Base-by-base conservation (phyloP, 345 rosid species). In the Aurinia saxatilis region DNA sequence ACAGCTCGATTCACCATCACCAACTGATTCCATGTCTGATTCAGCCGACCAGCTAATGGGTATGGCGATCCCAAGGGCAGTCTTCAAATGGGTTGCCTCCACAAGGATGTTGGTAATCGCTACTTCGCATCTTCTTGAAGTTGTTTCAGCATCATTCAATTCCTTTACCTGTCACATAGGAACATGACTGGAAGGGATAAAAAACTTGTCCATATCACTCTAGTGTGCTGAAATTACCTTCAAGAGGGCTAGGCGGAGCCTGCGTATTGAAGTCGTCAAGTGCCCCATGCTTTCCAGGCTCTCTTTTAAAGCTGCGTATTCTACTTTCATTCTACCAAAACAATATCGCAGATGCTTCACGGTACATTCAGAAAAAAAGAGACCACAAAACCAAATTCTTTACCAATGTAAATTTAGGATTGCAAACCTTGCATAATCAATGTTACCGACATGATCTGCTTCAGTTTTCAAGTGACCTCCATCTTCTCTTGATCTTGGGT, bases 31-130 rank as follows among this genome's bases (percentile, higher is more conserved):
- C 46, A 50, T 56, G 61, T 79, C 92, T 62, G 76, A 71, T 68
- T 80, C 95, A 36, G 87, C 95, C 1, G 90, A 82, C 99, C 99
- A 93, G 73, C 96, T 93, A 61, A 93, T 38, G 0, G 97, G 99
- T 38, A 90, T 77, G 60, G 88, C 80, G 78, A 89, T 88, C 30
- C 98, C 86, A 4, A 95, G 83, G 18, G 99, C 98, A 50, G 89
- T 90, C 84, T 83, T 95, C 72, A 95, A 72, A 62, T 83, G 89
- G 63, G 74, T 77, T 59, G 95, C 98, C 68, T 90, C 98, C 0
- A 73, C 63, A 61, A 86, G 70, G 38, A 86, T 86, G 48, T 81
- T 79, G 30, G 77, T 72, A 54, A 90, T 76, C 41, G 78, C 71
- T 65, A 81, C 79, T 39, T 65, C 72, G 33, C 68, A 23, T 46